Base-by-base conservation (phyloP, 257 asterid species). In the Coffea canephora region DNA sequence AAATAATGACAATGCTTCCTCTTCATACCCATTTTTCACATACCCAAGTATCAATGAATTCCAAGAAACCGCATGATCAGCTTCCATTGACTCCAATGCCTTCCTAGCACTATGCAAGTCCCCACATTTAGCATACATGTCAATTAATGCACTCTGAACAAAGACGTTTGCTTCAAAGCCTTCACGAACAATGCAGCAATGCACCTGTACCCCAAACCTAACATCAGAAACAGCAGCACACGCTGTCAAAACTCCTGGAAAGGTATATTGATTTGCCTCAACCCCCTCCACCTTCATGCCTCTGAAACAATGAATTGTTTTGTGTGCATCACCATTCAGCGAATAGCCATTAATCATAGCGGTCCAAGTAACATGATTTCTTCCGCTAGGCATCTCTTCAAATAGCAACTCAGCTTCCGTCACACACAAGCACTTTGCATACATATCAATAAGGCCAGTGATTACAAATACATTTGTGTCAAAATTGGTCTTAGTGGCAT, bases 341-440 rank as follows among this genome's bases (percentile, higher is more conserved):
- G 97, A 89, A 83, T 93, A 93, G 19, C 97, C 98, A 43, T 86
- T 91, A 48, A 95, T 82, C 94, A 91, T 90, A 13, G 97, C 98
- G 18, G 96, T 95, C 97, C 98, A 95, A 72, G 98, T 91, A 57
- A 95, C 99, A 45, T 94, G 98, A 69, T 91, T 94, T 85, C 87
- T 91, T 85, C 90, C 91, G n/a, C 72, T 36, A 15, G 84, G 59
- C 90, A 91, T 91, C 78, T 81, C 75, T 36, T 59, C 49, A 77
- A 93, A 94, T 59, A 94, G 90, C 81, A 52, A 70, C 59, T 89
- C 95, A 4, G 98, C 97, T 59, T 89, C 93, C 82, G 34, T 61
- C 61, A 93, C 77, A 19, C 80, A 78, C 80, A 79, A 74, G 75
- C 94, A 90, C 78, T 93, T 94, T 0, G 91, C 94, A 59, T 93